Evolutionary conservation across 345 rosid genomes (phyloP), one percentile per base, ranked within the genome.

Genomic region (Gossypium thurberi): DNA sequence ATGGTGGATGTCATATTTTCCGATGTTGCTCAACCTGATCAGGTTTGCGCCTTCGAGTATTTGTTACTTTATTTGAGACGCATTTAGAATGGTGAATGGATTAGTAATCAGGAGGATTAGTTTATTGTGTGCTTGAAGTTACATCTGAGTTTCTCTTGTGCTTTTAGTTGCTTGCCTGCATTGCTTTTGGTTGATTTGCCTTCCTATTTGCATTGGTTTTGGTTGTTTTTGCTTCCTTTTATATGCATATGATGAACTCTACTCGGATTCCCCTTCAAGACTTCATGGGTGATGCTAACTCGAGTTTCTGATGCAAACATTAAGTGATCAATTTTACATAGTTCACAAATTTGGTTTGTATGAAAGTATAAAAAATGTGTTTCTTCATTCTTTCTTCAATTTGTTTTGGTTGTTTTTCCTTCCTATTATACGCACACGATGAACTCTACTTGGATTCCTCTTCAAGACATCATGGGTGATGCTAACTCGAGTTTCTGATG

Each of bases 21-120:
- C 26, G 99, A 96, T 84, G 99, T 96, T 87, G 98, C 99, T 50
- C 98, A 96, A 76, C 99, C 99, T 0, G 98, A 96, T 85, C 98
- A 96, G 97, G 99, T 96, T 74, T 86, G 84, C 73, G 23, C 8
- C 71, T 3, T 20, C 18, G 15, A 33, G 13, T 23, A 2, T 60
- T 56, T 53, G 2, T 72, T 15, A 25, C 4, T 47, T 55, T 65
- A 2, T 73, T n/a, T 3, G 12, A 7, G 1, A 12, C 58, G 65
- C 57, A 46, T 69, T 13, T 26, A 1, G 3, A 42, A 33, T 3
- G 43, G 13, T 8, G 46, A 46, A n/a, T 14, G n/a, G 2, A n/a
- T 52, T 28, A 17, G n/a, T 9, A 14, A 15, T 8, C 8, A 15
- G 46, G 8, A n/a, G 18, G 18, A 17, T 44, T 12, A 2, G 11